Evolutionary conservation across 768 basidiomycete species (phyloP), one percentile per base, ranked within the genome.

Genomic region (Trametes cinnabarina): DNA sequence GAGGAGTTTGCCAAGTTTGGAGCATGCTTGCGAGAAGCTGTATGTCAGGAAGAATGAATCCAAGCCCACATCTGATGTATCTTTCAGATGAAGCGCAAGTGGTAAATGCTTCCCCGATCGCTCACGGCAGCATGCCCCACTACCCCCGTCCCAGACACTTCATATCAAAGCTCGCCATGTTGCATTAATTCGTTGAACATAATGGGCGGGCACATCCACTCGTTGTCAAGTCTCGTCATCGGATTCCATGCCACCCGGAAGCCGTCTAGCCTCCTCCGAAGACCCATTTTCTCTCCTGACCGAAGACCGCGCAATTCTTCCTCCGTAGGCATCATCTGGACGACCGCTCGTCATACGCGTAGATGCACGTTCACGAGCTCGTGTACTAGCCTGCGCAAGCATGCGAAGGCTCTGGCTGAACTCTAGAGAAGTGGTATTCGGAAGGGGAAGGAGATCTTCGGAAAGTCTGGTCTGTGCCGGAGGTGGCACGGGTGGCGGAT

Each of bases 1-100:
- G 80, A 82, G 2, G 93, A 98, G 72, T 98, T 97, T 60, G 77
- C 77, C 12, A 83, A 82, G 62, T 99, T 98, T 72, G 88, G 86
- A 39, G 77, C 81, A 30, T 99, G 96, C 71, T 73, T 99, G 30
- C 84, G 85, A 46, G 77, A 83, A 63, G 86, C 86, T 53, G 96
- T 97, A 73, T 57, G 87, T 74, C 17, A 87, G 73, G 17, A 30
- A 30, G 28, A 34, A 35, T 23, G 39, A 39, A n/a, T 39, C 3
- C 22, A 20, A 14, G 10, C 19, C 17, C 12, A 55, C 64, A 17
- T 47, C 40, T 47, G 51, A 50, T 35, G 49, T 46, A 8, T 14
- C 9, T n/a, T 40, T 11, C 52, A 85, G 84, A 78, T 85, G 81
- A 79, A 77, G 55, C 76, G 83, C 60, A 83, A 80, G 66, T 82